These are phyloP conservation scores for Calonectria multiphialidica DNA, from an alignment of 2,329 filamentous ascomycete genomes.

Conservation along the genomic window DNA sequence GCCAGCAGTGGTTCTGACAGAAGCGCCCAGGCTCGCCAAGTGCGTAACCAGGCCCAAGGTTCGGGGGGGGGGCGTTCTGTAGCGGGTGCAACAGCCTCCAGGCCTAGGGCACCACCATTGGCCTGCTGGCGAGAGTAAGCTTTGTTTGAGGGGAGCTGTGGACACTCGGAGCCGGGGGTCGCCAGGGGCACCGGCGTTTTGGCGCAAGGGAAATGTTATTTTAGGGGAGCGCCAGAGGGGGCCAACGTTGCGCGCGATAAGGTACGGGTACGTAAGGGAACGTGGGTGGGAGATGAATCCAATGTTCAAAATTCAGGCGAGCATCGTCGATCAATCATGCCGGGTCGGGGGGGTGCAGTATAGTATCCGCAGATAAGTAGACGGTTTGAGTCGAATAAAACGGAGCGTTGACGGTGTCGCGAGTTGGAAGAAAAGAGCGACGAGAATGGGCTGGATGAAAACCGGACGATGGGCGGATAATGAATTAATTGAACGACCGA, in stretches of 20 bases:
- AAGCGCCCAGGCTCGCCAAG: slow-evolving; percentile 11
- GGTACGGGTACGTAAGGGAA: slow-evolving; percentile 23
- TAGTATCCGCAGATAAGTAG: background rate
- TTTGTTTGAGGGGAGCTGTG: slow-evolving; percentile 11
- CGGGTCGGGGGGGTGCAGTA: slow-evolving; percentile 2
- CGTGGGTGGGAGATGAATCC: slow-evolving; percentile 24
- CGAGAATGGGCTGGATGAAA: background rate
- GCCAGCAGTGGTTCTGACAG: slow-evolving; percentile 4
- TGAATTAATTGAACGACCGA: background rate
- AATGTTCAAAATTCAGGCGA: slow-evolving; percentile 35
- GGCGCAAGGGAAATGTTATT: slow-evolving; percentile 41
- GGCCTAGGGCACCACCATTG: slow-evolving; percentile 19
- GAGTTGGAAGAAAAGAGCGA: background rate
- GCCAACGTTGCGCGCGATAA: slow-evolving; percentile 32
- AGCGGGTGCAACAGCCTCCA: slow-evolving; percentile 15
- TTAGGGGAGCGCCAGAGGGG: slow-evolving; percentile 28
- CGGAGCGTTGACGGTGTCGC: background rate
- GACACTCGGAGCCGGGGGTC: slow-evolving; percentile 9
- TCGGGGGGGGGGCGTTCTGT: slow-evolving; percentile 18
- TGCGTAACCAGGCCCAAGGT: slow-evolving; percentile 17
- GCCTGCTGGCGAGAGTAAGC: slow-evolving; percentile 14
- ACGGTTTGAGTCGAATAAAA: background rate
- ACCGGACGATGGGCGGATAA: slow-evolving; percentile 1
- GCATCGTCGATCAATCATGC: slow-evolving; percentile 30
- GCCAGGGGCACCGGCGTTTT: slow-evolving; percentile 26